Evolutionary conservation across 2,329 filamentous ascomycete genomes (phyloP).

Genomic region (Penicillium sclerotigenum): DNA sequence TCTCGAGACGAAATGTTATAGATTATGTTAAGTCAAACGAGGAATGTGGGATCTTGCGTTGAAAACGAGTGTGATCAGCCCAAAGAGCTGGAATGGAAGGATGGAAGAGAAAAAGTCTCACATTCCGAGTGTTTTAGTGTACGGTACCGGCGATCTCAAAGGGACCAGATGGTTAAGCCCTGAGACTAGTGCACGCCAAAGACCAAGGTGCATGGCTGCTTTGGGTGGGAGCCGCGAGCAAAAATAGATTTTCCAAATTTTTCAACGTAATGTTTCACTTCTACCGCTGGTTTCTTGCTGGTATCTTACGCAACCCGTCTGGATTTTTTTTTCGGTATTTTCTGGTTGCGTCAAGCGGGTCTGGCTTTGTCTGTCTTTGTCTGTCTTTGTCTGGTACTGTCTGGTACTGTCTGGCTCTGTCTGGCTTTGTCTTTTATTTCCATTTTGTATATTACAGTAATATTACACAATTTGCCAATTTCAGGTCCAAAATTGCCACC

Average conservation of each 20-base stretch:
- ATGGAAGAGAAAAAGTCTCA: not conserved
- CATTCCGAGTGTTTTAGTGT: not conserved
- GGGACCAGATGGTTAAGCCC: constrained; percentile 1
- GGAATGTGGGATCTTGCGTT: constrained; percentile 10
- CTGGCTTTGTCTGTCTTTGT: not conserved
- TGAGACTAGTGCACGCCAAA: not conserved
- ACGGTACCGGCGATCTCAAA: not conserved
- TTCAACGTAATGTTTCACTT: not conserved
- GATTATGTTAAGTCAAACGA: not conserved
- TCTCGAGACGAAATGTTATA: constrained; percentile 1
- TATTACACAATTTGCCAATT: not conserved
- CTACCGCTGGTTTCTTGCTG: not conserved
- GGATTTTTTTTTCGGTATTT: not conserved
- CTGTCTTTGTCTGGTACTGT: too few species aligned
- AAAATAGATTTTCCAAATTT: not conserved
- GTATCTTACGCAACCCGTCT: not conserved
- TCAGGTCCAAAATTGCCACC: not conserved
- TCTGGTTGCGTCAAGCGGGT: too few species aligned
- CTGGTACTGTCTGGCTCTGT: too few species aligned
- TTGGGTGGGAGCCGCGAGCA: not conserved
- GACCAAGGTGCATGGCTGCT: not conserved
- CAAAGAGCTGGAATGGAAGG: constrained; percentile 5
- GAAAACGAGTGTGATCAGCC: constrained; percentile 17
- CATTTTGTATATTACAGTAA: not conserved
- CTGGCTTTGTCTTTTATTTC: not conserved